phyloP scores from a whole-genome alignment of 2,329 filamentous ascomycete genomes.

The Penicillium concentricum region DNA sequence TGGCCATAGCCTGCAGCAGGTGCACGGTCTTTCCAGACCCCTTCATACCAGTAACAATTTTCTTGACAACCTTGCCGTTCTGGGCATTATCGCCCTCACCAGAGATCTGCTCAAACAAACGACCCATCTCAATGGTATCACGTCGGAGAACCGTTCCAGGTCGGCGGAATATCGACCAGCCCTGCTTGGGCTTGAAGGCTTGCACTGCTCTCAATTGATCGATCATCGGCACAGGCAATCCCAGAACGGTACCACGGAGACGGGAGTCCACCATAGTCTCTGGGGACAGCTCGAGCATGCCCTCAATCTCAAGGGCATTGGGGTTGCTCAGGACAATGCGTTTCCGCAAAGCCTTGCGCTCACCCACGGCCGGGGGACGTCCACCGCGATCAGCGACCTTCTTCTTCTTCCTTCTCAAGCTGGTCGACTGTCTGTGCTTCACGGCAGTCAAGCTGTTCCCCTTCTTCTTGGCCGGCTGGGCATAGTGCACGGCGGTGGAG shows the following conservation, averaged over 20 bases:
- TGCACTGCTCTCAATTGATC: slow-evolving; percentile 80
- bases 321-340: slow-evolving; percentile 90
- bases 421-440: slow-evolving; percentile 41
- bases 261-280: slow-evolving; percentile 56
- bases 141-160: slow-evolving; percentile 75
- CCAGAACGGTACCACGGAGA: slow-evolving; percentile 65
- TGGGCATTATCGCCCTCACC: slow-evolving; percentile 33
- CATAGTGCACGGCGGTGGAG: slow-evolving; percentile 42
- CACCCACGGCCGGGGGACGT: slow-evolving; percentile 67
- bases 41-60: slow-evolving; percentile 71
- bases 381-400: slow-evolving; percentile 40
- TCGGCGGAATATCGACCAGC: slow-evolving; percentile 80
- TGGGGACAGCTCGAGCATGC: slow-evolving; percentile 60
- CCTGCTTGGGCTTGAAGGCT: slow-evolving; percentile 87
- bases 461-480: slow-evolving; percentile 53
- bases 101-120: slow-evolving; percentile 58
- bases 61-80: slow-evolving; percentile 46
- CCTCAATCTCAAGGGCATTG: slow-evolving; percentile 78
- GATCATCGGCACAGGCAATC: slow-evolving; percentile 66
- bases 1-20: slow-evolving; percentile 77
- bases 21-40: slow-evolving; percentile 84
- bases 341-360: slow-evolving; percentile 84
- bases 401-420: slow-evolving; percentile 49
- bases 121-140: slow-evolving; percentile 73
- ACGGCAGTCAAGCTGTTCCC: slow-evolving; percentile 23